phyloP scores from a whole-genome alignment of 2,329 filamentous ascomycete species.

The Hypoxylon sp. region DNA sequence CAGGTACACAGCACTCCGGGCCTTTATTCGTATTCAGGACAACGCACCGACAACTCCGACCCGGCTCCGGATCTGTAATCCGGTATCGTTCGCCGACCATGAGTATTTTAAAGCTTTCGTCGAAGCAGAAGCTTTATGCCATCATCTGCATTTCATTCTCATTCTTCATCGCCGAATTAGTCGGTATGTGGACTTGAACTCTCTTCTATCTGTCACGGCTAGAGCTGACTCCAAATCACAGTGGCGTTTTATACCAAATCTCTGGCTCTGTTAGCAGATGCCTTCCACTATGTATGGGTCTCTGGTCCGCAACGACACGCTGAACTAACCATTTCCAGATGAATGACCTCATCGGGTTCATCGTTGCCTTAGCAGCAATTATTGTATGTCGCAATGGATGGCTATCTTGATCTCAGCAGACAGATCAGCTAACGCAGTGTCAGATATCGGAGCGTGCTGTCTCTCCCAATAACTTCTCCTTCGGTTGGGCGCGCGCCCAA shows the following conservation, averaged over 20 bases:
- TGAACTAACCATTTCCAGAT: slow-evolving; percentile 54
- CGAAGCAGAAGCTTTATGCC: slow-evolving; percentile 61
- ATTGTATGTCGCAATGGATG: slow-evolving; percentile 60
- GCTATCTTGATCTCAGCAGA: neutral
- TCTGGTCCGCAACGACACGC: neutral
- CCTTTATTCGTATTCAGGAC: slow-evolving; percentile 1
- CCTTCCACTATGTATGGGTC: slow-evolving; percentile 78
- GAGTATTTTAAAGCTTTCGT: slow-evolving; percentile 52
- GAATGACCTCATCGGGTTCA: slow-evolving; percentile 77
- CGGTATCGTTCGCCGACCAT: slow-evolving; percentile 46
- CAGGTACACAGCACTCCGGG: neutral
- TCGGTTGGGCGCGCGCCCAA: slow-evolving; percentile 82
- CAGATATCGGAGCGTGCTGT: slow-evolving; percentile 69
- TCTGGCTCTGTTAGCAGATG: slow-evolving; percentile 79
- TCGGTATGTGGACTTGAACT: slow-evolving; percentile 53
- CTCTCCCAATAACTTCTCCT: slow-evolving; percentile 71
- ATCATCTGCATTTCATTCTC: slow-evolving; percentile 63
- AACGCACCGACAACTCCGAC: slow-evolving; percentile 8
- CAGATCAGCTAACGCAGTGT: slow-evolving; percentile 27
- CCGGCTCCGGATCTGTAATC: slow-evolving; percentile 21
- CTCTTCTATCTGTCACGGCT: neutral
- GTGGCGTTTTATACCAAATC: slow-evolving; percentile 69
- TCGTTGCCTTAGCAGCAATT: slow-evolving; percentile 74
- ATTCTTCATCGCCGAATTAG: slow-evolving; percentile 66
- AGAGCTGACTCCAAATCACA: slow-evolving; percentile 24